These are phyloP conservation scores for Sporothrix protearum DNA, from an alignment of 2,329 filamentous ascomycete species.

Conservation along the genomic window DNA sequence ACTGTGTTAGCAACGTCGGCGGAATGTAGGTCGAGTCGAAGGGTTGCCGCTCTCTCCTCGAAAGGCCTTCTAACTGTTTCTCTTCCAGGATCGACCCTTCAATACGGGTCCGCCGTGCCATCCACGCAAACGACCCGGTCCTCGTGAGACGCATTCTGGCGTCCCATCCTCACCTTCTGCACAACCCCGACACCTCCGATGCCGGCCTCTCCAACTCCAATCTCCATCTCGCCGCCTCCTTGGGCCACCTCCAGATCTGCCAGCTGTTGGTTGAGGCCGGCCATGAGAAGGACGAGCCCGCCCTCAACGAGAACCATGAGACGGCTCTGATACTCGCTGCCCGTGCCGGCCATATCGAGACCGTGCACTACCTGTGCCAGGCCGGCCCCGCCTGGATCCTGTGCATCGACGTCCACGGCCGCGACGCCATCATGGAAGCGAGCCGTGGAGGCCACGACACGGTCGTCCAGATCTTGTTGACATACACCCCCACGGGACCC, in stretches of 20 bases:
- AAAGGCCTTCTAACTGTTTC: not conserved
- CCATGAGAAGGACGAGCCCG: conserved; percentile 68
- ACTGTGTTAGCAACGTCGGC: not conserved
- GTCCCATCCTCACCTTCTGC: conserved; percentile 66
- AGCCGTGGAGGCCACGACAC: conserved; percentile 60
- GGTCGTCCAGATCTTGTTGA: conserved; percentile 61
- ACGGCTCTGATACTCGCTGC: conserved; percentile 80
- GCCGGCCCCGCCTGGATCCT: conserved; percentile 60
- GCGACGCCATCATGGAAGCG: conserved; percentile 69
- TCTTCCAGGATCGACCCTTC: conserved; percentile 67
- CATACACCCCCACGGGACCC: conserved; percentile 55
- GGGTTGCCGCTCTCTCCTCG: not conserved
- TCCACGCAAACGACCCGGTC: conserved; percentile 66
- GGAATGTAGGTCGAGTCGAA: conserved; percentile 1
- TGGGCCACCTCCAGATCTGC: conserved; percentile 67
- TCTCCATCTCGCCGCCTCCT: conserved; percentile 72
- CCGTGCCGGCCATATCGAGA: conserved; percentile 63
- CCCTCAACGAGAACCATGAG: conserved; percentile 73
- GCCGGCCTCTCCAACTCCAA: conserved; percentile 73
- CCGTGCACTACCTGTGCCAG: conserved; percentile 68
- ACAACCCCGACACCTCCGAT: conserved; percentile 72
- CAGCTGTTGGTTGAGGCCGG: conserved; percentile 67
- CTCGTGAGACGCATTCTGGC: conserved; percentile 74
- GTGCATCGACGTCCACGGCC: conserved; percentile 62
- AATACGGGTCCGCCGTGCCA: conserved; percentile 75